Evolutionary conservation across 345 rosid species (phyloP).

Genomic region (Brassica juncea): DNA sequence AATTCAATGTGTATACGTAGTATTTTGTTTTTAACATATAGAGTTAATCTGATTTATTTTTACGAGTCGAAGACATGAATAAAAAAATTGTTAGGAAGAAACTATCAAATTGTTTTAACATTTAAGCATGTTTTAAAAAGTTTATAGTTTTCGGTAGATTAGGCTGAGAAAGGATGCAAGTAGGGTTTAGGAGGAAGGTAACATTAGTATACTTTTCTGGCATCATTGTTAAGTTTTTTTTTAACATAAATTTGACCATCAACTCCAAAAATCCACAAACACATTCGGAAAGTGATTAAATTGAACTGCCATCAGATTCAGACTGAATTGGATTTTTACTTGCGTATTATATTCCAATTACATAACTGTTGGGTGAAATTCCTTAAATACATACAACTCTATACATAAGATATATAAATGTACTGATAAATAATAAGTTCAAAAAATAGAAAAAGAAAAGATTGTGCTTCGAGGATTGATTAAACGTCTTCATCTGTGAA

Average conservation of each 20-base stretch:
- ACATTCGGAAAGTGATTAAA: too few species aligned
- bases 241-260: not conserved
- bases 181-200: not conserved
- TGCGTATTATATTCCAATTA: too few species aligned
- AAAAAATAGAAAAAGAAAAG: not conserved
- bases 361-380: too few species aligned
- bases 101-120: not conserved
- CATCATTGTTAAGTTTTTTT: not conserved
- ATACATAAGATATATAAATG: too few species aligned
- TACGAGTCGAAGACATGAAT: not conserved
- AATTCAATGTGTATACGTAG: conserved; percentile 1
- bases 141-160: too few species aligned
- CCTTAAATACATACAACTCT: too few species aligned
- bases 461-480: conserved; percentile 27
- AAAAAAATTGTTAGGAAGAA: not conserved
- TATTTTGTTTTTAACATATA: too few species aligned
- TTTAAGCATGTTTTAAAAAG: not conserved
- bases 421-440: too few species aligned
- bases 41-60: not conserved
- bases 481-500: conserved; percentile 39
- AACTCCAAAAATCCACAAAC: not conserved
- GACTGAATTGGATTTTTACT: too few species aligned
- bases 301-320: too few species aligned
- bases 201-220: conserved; percentile 11
- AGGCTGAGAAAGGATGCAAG: not conserved